A percentile compares a stretch with the other conserved stretches of the same genome.
Evolutionary conservation across 2,329 filamentous ascomycete genomes (phyloP).

Genomic region (Alternaria sp.): DNA sequence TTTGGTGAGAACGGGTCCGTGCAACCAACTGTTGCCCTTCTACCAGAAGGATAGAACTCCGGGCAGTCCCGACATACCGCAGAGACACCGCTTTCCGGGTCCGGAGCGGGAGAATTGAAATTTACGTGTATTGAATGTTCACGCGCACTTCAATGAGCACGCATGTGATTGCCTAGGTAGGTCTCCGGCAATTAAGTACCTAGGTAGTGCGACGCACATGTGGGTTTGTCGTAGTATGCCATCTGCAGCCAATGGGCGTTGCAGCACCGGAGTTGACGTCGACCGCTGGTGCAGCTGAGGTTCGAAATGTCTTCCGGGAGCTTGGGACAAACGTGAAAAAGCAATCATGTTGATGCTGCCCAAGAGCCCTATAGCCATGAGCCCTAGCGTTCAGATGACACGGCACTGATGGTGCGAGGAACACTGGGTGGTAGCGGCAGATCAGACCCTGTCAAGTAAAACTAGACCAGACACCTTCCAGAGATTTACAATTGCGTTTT

Average conservation of each 20-base stretch:
- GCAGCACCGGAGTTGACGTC: background rate
- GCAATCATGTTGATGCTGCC: background rate
- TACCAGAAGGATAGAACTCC: constrained; percentile 19
- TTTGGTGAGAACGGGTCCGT: constrained; percentile 9
- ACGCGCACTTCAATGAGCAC: background rate
- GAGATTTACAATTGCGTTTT: background rate
- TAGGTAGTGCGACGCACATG: background rate
- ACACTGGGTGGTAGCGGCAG: constrained; percentile 1
- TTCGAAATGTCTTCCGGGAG: background rate
- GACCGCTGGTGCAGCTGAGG: background rate
- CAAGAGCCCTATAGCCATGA: background rate
- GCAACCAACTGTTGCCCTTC: constrained; percentile 15
- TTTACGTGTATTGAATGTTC: background rate
- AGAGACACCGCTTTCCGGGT: constrained; percentile 22
- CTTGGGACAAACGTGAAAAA: constrained; percentile 9
- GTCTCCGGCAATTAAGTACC: background rate
- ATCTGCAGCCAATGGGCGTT: background rate
- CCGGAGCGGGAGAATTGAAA: background rate
- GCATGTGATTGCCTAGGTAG: background rate
- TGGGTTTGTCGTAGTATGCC: background rate
- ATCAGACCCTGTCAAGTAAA: background rate
- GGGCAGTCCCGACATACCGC: constrained; percentile 22
- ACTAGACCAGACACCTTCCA: background rate
- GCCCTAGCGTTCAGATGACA: background rate
- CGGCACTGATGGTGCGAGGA: constrained; percentile 7